These are phyloP conservation scores for Ambrosiella xylebori DNA, from an alignment of 2,329 filamentous ascomycete species.

Conservation along the genomic window DNA sequence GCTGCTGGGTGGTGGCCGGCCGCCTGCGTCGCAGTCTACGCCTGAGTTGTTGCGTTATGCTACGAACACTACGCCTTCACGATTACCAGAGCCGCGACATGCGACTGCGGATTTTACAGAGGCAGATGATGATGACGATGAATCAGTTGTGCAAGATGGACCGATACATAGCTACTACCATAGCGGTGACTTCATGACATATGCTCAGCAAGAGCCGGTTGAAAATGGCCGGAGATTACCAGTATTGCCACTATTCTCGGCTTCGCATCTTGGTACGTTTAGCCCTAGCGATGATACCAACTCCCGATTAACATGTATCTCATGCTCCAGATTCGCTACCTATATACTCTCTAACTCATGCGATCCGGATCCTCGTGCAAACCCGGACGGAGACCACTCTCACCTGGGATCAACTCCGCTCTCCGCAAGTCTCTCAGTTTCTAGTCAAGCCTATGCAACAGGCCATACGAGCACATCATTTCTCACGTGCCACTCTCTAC, in stretches of 20 bases:
- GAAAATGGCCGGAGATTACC: slow-evolving; percentile 18
- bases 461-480: slow-evolving; percentile 66
- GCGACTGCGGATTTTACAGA: slow-evolving; percentile 50
- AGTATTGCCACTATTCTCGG: slow-evolving; percentile 62
- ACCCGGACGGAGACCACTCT: slow-evolving; percentile 80
- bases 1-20: not conserved
- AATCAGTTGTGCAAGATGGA: slow-evolving; percentile 16
- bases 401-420: slow-evolving; percentile 85
- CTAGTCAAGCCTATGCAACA: slow-evolving; percentile 90
- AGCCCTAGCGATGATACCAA: not conserved
- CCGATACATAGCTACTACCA: slow-evolving; percentile 18
- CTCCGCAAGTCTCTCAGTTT: slow-evolving; percentile 92
- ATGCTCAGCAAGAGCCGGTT: slow-evolving; percentile 11
- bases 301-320: slow-evolving; percentile 4
- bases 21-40: slow-evolving; percentile 8
- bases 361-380: slow-evolving; percentile 69
- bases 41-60: slow-evolving; percentile 7
- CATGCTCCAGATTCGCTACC: slow-evolving; percentile 55
- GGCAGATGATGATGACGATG: slow-evolving; percentile 34
- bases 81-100: slow-evolving; percentile 25
- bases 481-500: slow-evolving; percentile 73
- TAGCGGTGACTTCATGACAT: slow-evolving; percentile 13
- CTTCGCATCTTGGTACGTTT: slow-evolving; percentile 51
- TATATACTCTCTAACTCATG: slow-evolving; percentile 78
- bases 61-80: slow-evolving; percentile 16